phyloP scores from a whole-genome alignment of 352 stramenopile genomes.

The Saprolegnia diclina region DNA sequence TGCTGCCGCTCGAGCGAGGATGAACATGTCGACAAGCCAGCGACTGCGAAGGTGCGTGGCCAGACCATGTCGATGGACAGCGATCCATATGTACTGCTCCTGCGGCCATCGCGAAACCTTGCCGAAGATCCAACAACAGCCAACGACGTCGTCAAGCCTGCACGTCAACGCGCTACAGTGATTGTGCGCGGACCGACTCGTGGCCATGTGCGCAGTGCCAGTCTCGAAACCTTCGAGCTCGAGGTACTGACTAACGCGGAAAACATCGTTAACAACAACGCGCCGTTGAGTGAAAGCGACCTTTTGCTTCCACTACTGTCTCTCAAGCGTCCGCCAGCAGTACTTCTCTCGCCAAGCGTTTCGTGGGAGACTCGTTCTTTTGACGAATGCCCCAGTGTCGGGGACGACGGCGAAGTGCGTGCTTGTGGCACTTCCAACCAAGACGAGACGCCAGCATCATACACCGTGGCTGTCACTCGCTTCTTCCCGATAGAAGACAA shows the following conservation, averaged over 20 bases:
- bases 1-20: not conserved
- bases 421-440: not conserved
- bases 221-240: not conserved
- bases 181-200: not conserved
- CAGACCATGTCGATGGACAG: slow-evolving; percentile 12
- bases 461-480: slow-evolving; percentile 8
- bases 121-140: not conserved
- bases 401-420: not conserved
- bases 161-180: not conserved
- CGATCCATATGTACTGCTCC: not conserved
- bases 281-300: not conserved
- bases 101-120: not conserved
- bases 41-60: not conserved
- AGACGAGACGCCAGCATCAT: not conserved
- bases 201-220: not conserved
- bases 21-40: not conserved
- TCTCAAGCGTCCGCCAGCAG: not conserved
- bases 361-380: not conserved
- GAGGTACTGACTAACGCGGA: not conserved
- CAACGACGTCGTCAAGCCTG: not conserved
- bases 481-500: slow-evolving; percentile 27
- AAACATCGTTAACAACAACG: not conserved
- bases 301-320: not conserved
- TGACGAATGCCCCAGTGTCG: not conserved
- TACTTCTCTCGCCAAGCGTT: not conserved